Conservation (phyloP, 257 asterid genomes). For the Fraxinus quadrangulata region DNA sequence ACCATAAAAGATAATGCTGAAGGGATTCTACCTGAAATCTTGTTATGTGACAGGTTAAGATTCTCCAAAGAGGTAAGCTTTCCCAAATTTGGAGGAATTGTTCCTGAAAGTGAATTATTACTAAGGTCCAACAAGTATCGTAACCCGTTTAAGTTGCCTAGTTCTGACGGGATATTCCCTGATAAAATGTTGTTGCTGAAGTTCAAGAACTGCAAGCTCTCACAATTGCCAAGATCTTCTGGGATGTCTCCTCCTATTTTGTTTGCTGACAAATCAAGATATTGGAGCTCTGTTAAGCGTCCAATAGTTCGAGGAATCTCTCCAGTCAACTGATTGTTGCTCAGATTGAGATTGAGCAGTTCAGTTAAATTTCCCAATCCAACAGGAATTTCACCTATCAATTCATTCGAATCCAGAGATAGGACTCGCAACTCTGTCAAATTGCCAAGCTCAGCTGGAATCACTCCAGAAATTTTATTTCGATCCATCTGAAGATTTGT, state of each 20-base stretch:
- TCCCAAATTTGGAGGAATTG: slow-evolving; percentile 59
- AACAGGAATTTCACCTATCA: slow-evolving; percentile 61
- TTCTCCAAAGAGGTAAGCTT: slow-evolving; percentile 48
- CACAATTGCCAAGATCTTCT: slow-evolving; percentile 44
- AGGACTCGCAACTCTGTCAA: slow-evolving; percentile 50
- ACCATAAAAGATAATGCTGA: slow-evolving; percentile 49
- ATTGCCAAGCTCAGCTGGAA: slow-evolving; percentile 71
- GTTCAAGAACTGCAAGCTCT: slow-evolving; percentile 43
- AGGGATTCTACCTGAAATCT: slow-evolving; percentile 69
- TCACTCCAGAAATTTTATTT: slow-evolving; percentile 59
- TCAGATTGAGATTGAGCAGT: slow-evolving; percentile 48
- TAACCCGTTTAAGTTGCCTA: slow-evolving; percentile 52
- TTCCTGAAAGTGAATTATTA: slow-evolving; percentile 59
- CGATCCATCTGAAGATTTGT: slow-evolving; percentile 49
- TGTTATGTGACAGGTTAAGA: slow-evolving; percentile 68
- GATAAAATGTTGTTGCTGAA: slow-evolving; percentile 55
- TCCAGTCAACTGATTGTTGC: slow-evolving; percentile 64
- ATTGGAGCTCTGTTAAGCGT: slow-evolving; percentile 43
- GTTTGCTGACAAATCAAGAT: slow-evolving; percentile 65
- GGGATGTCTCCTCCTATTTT: slow-evolving; percentile 55
- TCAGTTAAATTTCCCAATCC: slow-evolving; percentile 47
- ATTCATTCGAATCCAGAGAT: slow-evolving; percentile 54
- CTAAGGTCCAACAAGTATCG: slow-evolving; percentile 64
- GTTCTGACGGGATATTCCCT: slow-evolving; percentile 58
- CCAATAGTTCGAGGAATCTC: slow-evolving; percentile 58